These are phyloP conservation scores for Nakazawaea laoshanensis DNA, from an alignment of 805 yeast genomes.

Conservation along the genomic window DNA sequence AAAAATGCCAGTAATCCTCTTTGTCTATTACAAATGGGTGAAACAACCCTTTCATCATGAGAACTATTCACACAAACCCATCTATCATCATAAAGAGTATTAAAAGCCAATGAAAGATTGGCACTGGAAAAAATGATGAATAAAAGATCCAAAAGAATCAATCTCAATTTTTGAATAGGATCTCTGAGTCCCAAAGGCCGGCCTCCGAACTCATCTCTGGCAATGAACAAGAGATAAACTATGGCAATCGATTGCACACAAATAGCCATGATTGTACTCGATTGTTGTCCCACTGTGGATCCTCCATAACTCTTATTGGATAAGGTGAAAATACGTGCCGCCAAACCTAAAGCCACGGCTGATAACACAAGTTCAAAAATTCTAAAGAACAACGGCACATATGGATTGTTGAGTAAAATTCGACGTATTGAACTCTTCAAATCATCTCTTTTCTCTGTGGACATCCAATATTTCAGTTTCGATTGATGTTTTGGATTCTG, in stretches of 20 bases:
- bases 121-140: slow-evolving; percentile 89
- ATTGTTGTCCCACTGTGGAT: slow-evolving; percentile 52
- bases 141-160: slow-evolving; percentile 72
- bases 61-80: slow-evolving; percentile 59
- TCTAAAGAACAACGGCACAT: slow-evolving; percentile 72
- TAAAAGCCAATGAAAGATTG: slow-evolving; percentile 76
- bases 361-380: slow-evolving; percentile 50
- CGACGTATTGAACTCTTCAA: slow-evolving; percentile 55
- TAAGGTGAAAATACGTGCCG: slow-evolving; percentile 44
- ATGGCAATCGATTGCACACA: slow-evolving; percentile 75
- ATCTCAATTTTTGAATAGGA: slow-evolving; percentile 73
- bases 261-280: slow-evolving; percentile 90
- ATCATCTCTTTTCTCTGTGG: slow-evolving; percentile 49
- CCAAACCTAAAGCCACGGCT: slow-evolving; percentile 62
- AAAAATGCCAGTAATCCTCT: slow-evolving; percentile 71
- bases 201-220: slow-evolving; percentile 87
- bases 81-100: slow-evolving; percentile 66
- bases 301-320: slow-evolving; percentile 27
- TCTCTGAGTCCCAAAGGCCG: slow-evolving; percentile 87
- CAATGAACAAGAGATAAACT: slow-evolving; percentile 69
- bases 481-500: slow-evolving; percentile 35
- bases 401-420: slow-evolving; percentile 64
- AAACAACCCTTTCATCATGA: slow-evolving; percentile 26
- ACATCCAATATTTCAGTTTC: slow-evolving; percentile 63
- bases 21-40: slow-evolving; percentile 67